Conservation (phyloP, 192 early-diverging fungal species). For the Backusella macrospora region DNA sequence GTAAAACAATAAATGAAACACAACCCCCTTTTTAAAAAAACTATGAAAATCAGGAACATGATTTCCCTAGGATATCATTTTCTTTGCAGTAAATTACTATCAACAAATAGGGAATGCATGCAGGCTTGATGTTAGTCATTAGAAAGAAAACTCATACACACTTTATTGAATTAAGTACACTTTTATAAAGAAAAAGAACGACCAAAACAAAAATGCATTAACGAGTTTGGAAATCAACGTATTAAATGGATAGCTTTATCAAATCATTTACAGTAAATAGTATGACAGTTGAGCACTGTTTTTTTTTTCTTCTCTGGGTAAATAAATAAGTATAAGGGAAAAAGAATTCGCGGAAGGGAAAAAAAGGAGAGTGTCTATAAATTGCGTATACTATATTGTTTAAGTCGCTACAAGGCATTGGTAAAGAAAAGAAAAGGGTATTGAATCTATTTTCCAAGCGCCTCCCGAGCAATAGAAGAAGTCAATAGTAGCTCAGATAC, state of each 20-base stretch:
- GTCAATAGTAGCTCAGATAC: conserved; percentile 30
- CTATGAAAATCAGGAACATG: conserved; percentile 10
- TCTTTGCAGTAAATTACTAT: not conserved
- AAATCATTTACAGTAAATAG: conserved; percentile 11
- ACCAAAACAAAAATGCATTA: too few species aligned
- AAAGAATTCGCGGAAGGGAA: not conserved
- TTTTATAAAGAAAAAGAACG: not conserved
- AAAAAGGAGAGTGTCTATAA: not conserved
- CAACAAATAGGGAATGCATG: not conserved
- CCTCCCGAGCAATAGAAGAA: conserved; percentile 27
- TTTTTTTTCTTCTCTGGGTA: not conserved
- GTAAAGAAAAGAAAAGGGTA: conserved; percentile 1
- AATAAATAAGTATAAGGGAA: not conserved
- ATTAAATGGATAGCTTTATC: not conserved
- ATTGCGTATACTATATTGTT: not conserved
- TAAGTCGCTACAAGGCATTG: not conserved
- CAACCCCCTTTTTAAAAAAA: not conserved
- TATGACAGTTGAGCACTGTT: not conserved
- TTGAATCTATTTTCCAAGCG: conserved; percentile 6
- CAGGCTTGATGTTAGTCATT: not conserved
- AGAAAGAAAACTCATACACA: not conserved
- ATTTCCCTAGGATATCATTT: not conserved
- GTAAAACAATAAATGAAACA: not conserved
- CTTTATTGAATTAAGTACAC: not conserved
- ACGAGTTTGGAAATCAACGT: too few species aligned